Conservation (phyloP, 106 monocot species). For the Apostasia ramifera region DNA sequence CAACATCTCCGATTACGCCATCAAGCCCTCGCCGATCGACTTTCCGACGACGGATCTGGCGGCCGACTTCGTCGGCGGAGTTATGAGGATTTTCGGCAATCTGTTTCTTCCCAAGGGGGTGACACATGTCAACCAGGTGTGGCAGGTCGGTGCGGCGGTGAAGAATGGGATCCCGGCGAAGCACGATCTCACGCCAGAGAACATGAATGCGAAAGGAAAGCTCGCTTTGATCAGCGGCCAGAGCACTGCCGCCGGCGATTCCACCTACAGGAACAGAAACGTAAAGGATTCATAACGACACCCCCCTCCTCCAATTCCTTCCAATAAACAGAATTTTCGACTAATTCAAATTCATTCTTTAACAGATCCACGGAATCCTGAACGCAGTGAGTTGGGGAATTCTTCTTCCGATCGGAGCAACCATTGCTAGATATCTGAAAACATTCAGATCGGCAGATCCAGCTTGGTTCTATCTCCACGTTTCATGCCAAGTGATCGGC, state of each 20-base stretch:
- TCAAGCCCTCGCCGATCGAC: constrained; percentile 25
- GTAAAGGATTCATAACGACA: constrained; percentile 4
- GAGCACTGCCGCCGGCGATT: background rate
- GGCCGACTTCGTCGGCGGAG: constrained; percentile 35
- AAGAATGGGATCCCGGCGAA: constrained; percentile 14
- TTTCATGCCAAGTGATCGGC: constrained; percentile 41
- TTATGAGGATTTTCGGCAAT: constrained; percentile 41
- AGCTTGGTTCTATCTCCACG: constrained; percentile 69
- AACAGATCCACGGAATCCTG: constrained; percentile 50
- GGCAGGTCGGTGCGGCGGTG: constrained; percentile 62
- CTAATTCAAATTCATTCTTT: background rate
- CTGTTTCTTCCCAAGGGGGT: constrained; percentile 25
- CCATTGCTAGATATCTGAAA: constrained; percentile 53
- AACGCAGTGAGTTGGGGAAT: constrained; percentile 67
- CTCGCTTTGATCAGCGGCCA: constrained; percentile 41
- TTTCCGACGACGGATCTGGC: constrained; percentile 36
- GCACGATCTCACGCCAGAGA: constrained; percentile 44
- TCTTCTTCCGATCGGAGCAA: constrained; percentile 51
- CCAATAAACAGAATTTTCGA: background rate
- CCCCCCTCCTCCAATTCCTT: background rate
- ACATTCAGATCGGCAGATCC: constrained; percentile 50
- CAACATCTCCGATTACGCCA: constrained; percentile 29
- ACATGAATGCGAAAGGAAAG: constrained; percentile 34
- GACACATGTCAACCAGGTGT: constrained; percentile 55
- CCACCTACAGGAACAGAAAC: constrained; percentile 22